phyloP scores from a whole-genome alignment of 306 rosid species.

The Biancaea sappan region DNA sequence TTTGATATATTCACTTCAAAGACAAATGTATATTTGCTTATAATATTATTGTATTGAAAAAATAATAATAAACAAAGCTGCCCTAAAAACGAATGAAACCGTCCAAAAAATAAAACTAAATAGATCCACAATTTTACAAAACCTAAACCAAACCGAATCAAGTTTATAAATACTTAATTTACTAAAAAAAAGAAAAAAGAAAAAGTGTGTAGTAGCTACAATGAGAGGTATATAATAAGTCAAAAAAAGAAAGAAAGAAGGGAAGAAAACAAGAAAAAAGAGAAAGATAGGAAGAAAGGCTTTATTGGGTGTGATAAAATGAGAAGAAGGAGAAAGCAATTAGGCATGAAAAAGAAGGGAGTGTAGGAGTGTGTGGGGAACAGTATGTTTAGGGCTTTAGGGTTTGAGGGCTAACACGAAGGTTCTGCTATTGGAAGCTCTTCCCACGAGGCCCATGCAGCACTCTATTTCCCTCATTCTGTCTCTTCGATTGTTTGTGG shows the following conservation, averaged over 20 bases:
- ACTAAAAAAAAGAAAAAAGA: no score
- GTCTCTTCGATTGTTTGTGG: slow-evolving; percentile 25
- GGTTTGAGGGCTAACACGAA: slow-evolving; percentile 43
- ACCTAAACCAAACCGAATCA: no score
- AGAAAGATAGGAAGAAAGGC: slow-evolving; percentile 31
- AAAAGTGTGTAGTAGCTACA: no score
- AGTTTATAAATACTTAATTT: no score
- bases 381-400: slow-evolving; percentile 31
- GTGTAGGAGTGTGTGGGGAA: slow-evolving; percentile 48
- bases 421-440: slow-evolving; percentile 46
- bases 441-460: slow-evolving; percentile 43
- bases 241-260: not conserved
- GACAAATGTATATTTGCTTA: no score
- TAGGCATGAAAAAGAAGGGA: slow-evolving; percentile 30
- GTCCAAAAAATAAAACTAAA: no score
- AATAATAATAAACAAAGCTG: no score
- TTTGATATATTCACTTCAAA: no score
- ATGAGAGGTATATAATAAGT: no score
- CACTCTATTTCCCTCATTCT: not conserved
- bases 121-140: no score
- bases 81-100: no score
- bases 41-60: no score
- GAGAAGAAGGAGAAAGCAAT: slow-evolving; percentile 31
- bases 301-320: slow-evolving; percentile 52
- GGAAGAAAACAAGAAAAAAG: slow-evolving; percentile 31